Evolutionary conservation across 495 filamentous ascomycete genomes (phyloP).

Genomic region (Talaromyces liani): DNA sequence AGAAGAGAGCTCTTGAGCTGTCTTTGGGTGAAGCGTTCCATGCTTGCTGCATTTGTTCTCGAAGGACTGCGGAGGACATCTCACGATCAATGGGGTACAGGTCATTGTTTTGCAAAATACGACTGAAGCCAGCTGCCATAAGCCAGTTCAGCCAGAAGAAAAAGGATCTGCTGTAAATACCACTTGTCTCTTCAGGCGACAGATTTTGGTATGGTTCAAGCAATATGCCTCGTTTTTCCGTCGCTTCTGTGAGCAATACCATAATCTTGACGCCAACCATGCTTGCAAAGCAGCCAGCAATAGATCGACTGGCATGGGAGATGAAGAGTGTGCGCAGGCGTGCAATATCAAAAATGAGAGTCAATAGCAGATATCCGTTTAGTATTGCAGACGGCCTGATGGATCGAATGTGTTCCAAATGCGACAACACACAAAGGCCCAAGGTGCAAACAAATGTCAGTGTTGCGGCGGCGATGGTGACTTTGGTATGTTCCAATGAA

Average conservation of each 20-base stretch:
- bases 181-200: conserved; percentile 52
- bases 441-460: conserved; percentile 35
- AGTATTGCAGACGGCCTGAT: conserved; percentile 53
- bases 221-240: conserved; percentile 45
- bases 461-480: conserved; percentile 40
- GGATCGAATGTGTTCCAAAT: conserved; percentile 49
- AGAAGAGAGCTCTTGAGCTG: conserved; percentile 32
- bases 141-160: conserved; percentile 56
- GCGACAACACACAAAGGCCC: conserved; percentile 40
- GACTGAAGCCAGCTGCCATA: conserved; percentile 35
- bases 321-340: conserved; percentile 51
- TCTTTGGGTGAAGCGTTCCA: background rate
- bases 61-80: background rate
- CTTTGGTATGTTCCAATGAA: conserved; percentile 17
- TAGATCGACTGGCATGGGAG: conserved; percentile 15
- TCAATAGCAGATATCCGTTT: conserved; percentile 52
- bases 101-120: conserved; percentile 26
- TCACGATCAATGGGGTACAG: conserved; percentile 17
- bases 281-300: conserved; percentile 14
- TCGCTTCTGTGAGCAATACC: conserved; percentile 45
- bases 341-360: conserved; percentile 49
- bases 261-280: conserved; percentile 38
- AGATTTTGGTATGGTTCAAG: conserved; percentile 29
- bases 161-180: conserved; percentile 42
- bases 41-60: background rate